Base-by-base conservation (phyloP, 75 land plant species). In the Sequoiadendron giganteum region DNA sequence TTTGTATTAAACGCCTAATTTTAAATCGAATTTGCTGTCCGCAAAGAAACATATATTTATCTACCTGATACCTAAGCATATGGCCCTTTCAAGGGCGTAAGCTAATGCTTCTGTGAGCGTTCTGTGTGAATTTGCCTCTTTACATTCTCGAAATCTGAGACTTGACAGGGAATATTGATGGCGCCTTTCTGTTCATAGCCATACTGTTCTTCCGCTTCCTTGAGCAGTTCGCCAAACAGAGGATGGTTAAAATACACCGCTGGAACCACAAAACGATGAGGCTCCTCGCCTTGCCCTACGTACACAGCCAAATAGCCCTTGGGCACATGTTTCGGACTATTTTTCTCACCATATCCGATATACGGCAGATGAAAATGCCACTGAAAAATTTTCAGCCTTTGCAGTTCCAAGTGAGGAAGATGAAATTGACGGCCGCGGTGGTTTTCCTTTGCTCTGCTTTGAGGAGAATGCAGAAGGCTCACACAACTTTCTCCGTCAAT, bases 261-360 rank as follows among this genome's bases (percentile, higher is more conserved):
- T 15, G 96, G 96, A 56, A 95, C 90, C 28, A 92, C 30, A 54
- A 90, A 91, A 16, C 96, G 85, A 7, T 56, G 87, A 10, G 38
- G 88, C 40, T 91, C 92, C 28, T 91, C 90, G 13, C 88, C 93
- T 86, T 92, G 90, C 1, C 95, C 96, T 36, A 95, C 98, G 87
- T 94, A 95, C 80, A 96, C 94, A 25, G 93, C 95, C 90, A 96
- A 75, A 56, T 85, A 91, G 2, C 98, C 98, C 72, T 91, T 94
- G 36, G 98, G 95, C 3, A 91, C 94, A 83, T 86, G 76, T 6
- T 68, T 68, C 25, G 72, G 18, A 34, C 77, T 11, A 42, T 79
- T 2, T 34, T 32, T 16, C 21, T 34, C 79, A 7, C 54, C 48
- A 40, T 85, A 4, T 9, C 40, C 68, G 91, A 83, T 11, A 84